phyloP scores from a whole-genome alignment of 2,329 filamentous ascomycete species.

The Diaporthe destruens region DNA sequence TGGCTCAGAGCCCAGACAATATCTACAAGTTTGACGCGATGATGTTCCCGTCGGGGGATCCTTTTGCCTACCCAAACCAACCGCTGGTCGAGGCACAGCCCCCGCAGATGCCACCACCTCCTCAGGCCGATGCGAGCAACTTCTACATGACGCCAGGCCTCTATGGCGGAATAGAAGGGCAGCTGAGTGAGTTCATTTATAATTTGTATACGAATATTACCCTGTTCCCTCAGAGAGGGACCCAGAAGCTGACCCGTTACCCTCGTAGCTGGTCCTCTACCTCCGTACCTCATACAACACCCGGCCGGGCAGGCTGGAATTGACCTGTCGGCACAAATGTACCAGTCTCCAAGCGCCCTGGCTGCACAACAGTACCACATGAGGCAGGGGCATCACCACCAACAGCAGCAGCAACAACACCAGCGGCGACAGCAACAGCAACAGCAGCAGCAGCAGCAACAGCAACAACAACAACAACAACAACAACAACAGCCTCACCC shows the following conservation, averaged over 20 bases:
- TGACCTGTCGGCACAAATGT: conserved; percentile 59
- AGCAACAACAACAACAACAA: conserved; percentile 43
- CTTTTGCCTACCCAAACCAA: conserved; percentile 84
- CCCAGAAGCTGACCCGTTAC: conserved; percentile 7
- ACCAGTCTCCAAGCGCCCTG: conserved; percentile 58
- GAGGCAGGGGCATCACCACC: conserved; percentile 48
- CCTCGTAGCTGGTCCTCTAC: conserved; percentile 68
- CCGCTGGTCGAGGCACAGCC: conserved; percentile 67
- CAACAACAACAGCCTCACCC: conserved; percentile 50
- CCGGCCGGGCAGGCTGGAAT: conserved; percentile 56
- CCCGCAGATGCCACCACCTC: conserved; percentile 50
- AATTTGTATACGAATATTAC: background rate
- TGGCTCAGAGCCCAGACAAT: conserved; percentile 54
- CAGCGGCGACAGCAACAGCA: conserved; percentile 44
- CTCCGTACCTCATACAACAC: conserved; percentile 76
- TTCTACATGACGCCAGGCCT: conserved; percentile 64
- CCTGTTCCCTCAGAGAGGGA: background rate
- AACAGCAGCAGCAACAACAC: conserved; percentile 45
- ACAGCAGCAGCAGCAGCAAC: conserved; percentile 45
- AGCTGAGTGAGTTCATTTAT: conserved; percentile 60
- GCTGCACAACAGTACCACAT: conserved; percentile 51
- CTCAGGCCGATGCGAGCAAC: conserved; percentile 54
- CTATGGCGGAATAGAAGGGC: conserved; percentile 78
- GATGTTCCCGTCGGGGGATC: conserved; percentile 85
- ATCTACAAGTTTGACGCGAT: conserved; percentile 80